phyloP scores from a whole-genome alignment of 371 early-diverging fungal species.

The Mucor piriformis region DNA sequence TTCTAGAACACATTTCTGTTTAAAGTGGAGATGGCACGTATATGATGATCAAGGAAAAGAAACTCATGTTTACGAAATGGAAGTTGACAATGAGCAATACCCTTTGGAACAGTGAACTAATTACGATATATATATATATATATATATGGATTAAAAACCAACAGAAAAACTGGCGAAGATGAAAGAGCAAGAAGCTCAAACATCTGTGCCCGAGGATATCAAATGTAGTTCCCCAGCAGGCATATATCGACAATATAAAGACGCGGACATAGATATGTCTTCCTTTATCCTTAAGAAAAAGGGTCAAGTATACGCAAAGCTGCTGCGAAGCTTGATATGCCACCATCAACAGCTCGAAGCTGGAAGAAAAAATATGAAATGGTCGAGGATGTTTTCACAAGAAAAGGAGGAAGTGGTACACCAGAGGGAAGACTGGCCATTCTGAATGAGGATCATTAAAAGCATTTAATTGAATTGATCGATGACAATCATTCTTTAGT shows the following conservation, averaged over 20 bases:
- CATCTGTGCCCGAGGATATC: background rate
- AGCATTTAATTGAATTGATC: slow-evolving; percentile 12
- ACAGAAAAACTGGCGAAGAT: background rate
- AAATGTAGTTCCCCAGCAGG: background rate
- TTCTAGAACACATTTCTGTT: too few relatives aligned
- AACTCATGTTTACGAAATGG: background rate
- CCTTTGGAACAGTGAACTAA: background rate
- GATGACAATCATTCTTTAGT: slow-evolving; percentile 18
- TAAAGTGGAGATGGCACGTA: slow-evolving; percentile 11
- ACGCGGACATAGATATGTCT: background rate
- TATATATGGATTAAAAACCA: background rate
- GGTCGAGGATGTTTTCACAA: background rate
- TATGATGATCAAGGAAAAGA: background rate
- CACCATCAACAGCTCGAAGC: background rate
- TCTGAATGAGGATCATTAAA: slow-evolving; percentile 12
- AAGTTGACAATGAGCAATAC: slow-evolving; percentile 1
- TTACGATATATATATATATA: background rate
- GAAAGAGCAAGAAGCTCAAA: too few relatives aligned
- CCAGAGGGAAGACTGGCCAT: slow-evolving; percentile 21
- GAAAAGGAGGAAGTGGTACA: slow-evolving; percentile 8
- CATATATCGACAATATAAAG: background rate
- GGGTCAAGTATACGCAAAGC: background rate
- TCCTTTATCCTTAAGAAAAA: background rate
- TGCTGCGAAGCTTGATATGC: background rate
- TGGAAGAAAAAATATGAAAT: background rate